phyloP scores from a whole-genome alignment of 495 filamentous ascomycete species.

The Amniculicola lignicola region DNA sequence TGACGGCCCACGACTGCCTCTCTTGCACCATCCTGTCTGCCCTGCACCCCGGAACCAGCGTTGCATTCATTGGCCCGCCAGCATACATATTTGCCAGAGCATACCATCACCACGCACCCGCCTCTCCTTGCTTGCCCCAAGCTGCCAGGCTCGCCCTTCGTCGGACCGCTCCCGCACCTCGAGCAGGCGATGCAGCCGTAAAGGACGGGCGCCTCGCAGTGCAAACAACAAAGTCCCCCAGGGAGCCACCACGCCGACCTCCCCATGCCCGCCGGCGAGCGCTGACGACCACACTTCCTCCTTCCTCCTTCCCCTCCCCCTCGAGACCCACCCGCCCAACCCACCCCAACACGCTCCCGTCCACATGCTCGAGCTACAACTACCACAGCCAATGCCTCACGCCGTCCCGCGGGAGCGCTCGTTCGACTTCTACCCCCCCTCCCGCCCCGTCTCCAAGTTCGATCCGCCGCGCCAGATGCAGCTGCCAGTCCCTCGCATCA shows the following conservation, averaged over 20 bases:
- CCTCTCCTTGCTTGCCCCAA: constrained; percentile 29
- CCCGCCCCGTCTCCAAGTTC: constrained; percentile 10
- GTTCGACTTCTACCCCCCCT: constrained; percentile 29
- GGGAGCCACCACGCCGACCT: not conserved
- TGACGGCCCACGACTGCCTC: not conserved
- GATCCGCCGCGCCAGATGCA: constrained; percentile 25
- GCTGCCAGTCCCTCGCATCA: constrained; percentile 24
- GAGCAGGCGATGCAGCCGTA: constrained; percentile 27
- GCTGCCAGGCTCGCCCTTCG: not conserved
- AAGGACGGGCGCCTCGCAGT: constrained; percentile 2
- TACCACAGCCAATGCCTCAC: constrained; percentile 36
- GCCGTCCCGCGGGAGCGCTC: constrained; percentile 25
- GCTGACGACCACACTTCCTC: not conserved
- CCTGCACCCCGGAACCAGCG: constrained; percentile 13
- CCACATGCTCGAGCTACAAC: constrained; percentile 33
- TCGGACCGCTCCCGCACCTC: not conserved
- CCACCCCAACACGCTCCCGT: not conserved
- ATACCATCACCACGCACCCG: constrained; percentile 18
- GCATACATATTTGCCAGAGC: constrained; percentile 24
- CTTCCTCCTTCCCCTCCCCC: not conserved
- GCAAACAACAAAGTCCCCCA: constrained; percentile 21
- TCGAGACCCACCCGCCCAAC: constrained; percentile 5
- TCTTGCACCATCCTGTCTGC: not conserved
- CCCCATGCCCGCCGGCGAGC: not conserved
- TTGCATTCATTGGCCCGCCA: constrained; percentile 21